Percentiles rank a stretch among this genome's conserved stretches.
These are phyloP conservation scores for Huntiella savannae DNA, from an alignment of 2,329 filamentous ascomycete genomes.

Conservation along the genomic window DNA sequence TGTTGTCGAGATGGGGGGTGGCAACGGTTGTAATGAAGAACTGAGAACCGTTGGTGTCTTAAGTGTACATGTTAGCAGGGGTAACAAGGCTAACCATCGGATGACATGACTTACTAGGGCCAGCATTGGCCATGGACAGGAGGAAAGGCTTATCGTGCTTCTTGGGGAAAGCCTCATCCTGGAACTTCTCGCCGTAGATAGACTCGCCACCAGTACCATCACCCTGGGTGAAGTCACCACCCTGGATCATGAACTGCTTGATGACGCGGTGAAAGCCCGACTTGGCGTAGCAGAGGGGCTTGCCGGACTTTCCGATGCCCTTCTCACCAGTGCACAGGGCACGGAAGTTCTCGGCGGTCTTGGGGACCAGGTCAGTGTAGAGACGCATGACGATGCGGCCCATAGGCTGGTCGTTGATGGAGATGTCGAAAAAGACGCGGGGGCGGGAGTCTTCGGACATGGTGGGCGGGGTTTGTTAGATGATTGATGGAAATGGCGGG, in stretches of 20 bases:
- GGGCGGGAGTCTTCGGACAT: slow-evolving; percentile 33
- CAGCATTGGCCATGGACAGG: slow-evolving; percentile 94
- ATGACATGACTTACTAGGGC: slow-evolving; percentile 43
- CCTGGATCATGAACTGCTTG: slow-evolving; percentile 97
- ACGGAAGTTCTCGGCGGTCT: slow-evolving; percentile 93
- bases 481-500: slow-evolving; percentile 7
- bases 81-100: slow-evolving; percentile 4
- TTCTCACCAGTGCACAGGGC: slow-evolving; percentile 90
- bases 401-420: slow-evolving; percentile 51
- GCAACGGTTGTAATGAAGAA: slow-evolving; percentile 95
- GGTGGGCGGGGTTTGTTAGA: slow-evolving; percentile 3
- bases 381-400: slow-evolving; percentile 81
- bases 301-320: slow-evolving; percentile 60
- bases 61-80: neutral
- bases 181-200: slow-evolving; percentile 94
- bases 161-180: slow-evolving; percentile 83
- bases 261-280: slow-evolving; percentile 91
- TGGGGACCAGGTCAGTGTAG: slow-evolving; percentile 59
- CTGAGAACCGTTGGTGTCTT: slow-evolving; percentile 86
- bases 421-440: slow-evolving; percentile 86
- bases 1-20: slow-evolving; percentile 87
- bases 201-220: slow-evolving; percentile 93
- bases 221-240: slow-evolving; percentile 87
- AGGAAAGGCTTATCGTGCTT: slow-evolving; percentile 90
- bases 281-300: slow-evolving; percentile 82